A percentile compares a stretch with the other conserved stretches of the same genome.
Conservation (phyloP, 345 rosid genomes). For the Boechera retrofracta region DNA sequence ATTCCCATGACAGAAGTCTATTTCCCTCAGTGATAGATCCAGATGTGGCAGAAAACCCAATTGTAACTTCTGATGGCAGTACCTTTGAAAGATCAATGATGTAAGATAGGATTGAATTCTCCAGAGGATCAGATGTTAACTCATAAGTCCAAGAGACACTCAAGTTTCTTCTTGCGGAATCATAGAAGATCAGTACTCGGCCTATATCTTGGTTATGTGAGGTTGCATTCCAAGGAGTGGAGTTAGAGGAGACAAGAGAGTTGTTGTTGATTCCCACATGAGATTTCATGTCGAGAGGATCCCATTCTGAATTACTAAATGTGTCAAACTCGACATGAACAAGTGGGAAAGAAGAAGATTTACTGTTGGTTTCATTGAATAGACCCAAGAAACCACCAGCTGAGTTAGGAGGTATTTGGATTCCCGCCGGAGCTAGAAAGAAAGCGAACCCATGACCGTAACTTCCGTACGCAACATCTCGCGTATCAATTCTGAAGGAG, state of each 20-base stretch:
- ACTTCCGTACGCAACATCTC: background rate
- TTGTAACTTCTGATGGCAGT: slow-evolving; percentile 50
- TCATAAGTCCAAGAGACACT: slow-evolving; percentile 55
- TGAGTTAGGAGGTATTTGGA: slow-evolving; percentile 48
- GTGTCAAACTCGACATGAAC: slow-evolving; percentile 53
- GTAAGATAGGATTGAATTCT: slow-evolving; percentile 48
- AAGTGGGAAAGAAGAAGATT: slow-evolving; percentile 39
- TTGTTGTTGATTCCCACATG: slow-evolving; percentile 57
- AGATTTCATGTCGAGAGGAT: slow-evolving; percentile 34
- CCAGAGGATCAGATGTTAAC: slow-evolving; percentile 37
- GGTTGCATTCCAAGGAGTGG: slow-evolving; percentile 48
- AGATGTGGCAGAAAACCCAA: slow-evolving; percentile 60
- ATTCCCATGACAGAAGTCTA: slow-evolving; percentile 53
- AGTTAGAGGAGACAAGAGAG: slow-evolving; percentile 29
- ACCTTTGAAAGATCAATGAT: slow-evolving; percentile 52
- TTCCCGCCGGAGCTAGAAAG: slow-evolving; percentile 45
- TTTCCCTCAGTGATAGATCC: slow-evolving; percentile 20
- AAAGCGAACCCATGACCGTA: slow-evolving; percentile 42
- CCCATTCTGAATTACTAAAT: slow-evolving; percentile 32
- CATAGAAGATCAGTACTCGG: slow-evolving; percentile 47
- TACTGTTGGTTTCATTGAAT: slow-evolving; percentile 30
- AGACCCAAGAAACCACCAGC: slow-evolving; percentile 55
- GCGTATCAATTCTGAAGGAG: slow-evolving; percentile 43
- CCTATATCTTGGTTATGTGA: slow-evolving; percentile 40
- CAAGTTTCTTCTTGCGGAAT: slow-evolving; percentile 48